Evolutionary conservation across 2,329 filamentous ascomycete species (phyloP), one percentile per base, ranked within the genome.

Genomic region (Aureobasidium vineae): DNA sequence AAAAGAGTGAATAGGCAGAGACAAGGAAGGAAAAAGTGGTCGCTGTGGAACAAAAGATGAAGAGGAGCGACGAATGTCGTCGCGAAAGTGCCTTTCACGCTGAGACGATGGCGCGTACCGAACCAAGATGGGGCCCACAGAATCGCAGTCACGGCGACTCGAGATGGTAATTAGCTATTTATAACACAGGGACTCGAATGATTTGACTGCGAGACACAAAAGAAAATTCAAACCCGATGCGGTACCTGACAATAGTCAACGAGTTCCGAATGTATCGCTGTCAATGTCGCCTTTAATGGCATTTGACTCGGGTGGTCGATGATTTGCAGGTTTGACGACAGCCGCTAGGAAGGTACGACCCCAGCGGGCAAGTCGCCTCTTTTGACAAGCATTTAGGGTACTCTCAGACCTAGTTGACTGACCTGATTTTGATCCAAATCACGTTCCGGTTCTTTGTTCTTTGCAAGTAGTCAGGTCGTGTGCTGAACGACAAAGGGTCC

Each of bases 1-100:
- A 61, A 61, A 61, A 43, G 43, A 61, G 36, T 33, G 57, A 61
- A 61, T 26, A 49, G 57, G 31, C 43, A 61, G 38, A 49, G 43
- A 7, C 11, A 49, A 38, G 38, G 31, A 43, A 28, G 15, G 31
- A 41, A 36, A 49, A 21, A 36, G 16, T 19, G 41, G 8, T 60
- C 10, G 57, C 10, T 11, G n/a, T 15, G 26, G 41, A 49, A 47
- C n/a, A 61, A 61, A 49, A 59, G 56, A 59, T 3, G 57, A 47
- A 11, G n/a, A 61, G 23, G 57, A 36, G 50, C 56, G 19, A 31
- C 41, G 23, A 31, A 49, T 16, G 57, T 38, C n/a, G 57, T 61
- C 43, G 57, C 57, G 57, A 61, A 61, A 38, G 41, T 26, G 41
- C n/a, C 41, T 47, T 41, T 61, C 43, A 49, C 13, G 41, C 57